Percentiles rank a stretch among this genome's conserved stretches.
Evolutionary conservation across 345 rosid species (phyloP).

Genomic region (Eucalyptus albens): DNA sequence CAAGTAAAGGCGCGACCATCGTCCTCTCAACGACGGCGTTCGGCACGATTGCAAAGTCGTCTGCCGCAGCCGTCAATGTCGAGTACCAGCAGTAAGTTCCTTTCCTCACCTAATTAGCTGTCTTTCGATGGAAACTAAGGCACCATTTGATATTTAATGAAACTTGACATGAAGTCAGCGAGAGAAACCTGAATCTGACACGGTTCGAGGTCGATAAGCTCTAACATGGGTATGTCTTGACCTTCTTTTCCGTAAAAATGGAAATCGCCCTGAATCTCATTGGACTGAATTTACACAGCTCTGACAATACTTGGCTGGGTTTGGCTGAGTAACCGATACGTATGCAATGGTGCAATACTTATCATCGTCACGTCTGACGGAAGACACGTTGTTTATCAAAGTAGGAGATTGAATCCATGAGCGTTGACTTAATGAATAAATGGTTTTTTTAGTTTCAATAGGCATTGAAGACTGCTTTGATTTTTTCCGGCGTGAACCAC

Average conservation of each 20-base stretch:
- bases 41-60: constrained; percentile 7
- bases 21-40: constrained; percentile 33
- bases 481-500: background rate
- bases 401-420: background rate
- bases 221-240: background rate
- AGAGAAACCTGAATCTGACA: background rate
- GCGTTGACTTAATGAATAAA: background rate
- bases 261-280: background rate
- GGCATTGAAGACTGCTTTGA: background rate
- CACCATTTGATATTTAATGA: background rate
- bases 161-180: background rate
- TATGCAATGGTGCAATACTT: background rate
- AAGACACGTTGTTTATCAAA: background rate
- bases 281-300: background rate
- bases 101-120: background rate
- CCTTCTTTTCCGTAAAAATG: background rate
- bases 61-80: constrained; percentile 19
- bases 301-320: background rate
- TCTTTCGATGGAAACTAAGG: background rate
- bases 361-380: background rate
- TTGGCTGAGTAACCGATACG: background rate
- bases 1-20: constrained; percentile 11
- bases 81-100: constrained; percentile 27
- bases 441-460: background rate
- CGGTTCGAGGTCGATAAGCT: background rate